Conservation (phyloP, 768 basidiomycete species). For the Naganishia onofrii region DNA sequence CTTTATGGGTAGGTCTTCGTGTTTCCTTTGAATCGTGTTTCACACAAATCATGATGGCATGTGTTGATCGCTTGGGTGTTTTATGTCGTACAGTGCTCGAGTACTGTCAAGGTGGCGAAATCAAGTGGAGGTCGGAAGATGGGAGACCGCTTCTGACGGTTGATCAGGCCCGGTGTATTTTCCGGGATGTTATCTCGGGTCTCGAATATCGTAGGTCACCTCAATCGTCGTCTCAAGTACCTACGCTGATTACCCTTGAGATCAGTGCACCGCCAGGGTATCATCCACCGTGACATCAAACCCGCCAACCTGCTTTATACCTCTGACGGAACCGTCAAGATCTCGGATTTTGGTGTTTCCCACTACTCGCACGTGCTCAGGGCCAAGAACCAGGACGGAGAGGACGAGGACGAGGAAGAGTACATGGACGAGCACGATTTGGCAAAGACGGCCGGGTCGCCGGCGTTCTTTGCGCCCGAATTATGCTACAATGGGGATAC, state of each 20-base stretch:
- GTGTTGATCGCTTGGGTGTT: background rate
- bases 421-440: slow-evolving; percentile 81
- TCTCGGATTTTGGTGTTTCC: slow-evolving; percentile 96
- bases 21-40: background rate
- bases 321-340: slow-evolving; percentile 83
- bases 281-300: slow-evolving; percentile 99
- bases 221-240: background rate
- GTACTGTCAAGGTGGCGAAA: slow-evolving; percentile 90
- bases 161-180: slow-evolving; percentile 77
- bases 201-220: slow-evolving; percentile 81
- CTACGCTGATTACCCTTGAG: slow-evolving; percentile 15
- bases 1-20: slow-evolving; percentile 74
- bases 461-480: slow-evolving; percentile 94
- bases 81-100: slow-evolving; percentile 71
- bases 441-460: slow-evolving; percentile 87
- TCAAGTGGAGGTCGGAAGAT: slow-evolving; percentile 73
- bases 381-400: slow-evolving; percentile 63
- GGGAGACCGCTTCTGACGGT: slow-evolving; percentile 74
- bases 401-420: slow-evolving; percentile 58
- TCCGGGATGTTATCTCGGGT: slow-evolving; percentile 88
- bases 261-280: slow-evolving; percentile 91
- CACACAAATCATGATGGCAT: too few relatives aligned
- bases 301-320: slow-evolving; percentile 95
- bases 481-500: slow-evolving; percentile 66
- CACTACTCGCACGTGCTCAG: slow-evolving; percentile 89